Evolutionary conservation across 306 rosid genomes (phyloP).

Genomic region (Fragaria iinumae): DNA sequence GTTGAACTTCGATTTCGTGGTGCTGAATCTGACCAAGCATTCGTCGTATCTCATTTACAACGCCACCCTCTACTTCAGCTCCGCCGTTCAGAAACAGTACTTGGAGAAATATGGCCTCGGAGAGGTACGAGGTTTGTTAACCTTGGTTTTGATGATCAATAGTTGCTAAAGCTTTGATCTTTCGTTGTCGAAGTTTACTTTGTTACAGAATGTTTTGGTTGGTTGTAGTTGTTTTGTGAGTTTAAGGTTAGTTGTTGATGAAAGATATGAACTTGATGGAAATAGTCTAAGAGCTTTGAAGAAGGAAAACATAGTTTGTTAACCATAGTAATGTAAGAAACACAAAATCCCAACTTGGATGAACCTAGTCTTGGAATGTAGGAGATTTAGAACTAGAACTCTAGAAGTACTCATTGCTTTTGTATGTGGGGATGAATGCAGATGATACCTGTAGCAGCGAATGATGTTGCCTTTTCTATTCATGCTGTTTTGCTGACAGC

Average conservation of each 20-base stretch:
- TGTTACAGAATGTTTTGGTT: not conserved
- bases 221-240: not conserved
- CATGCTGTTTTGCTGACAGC: constrained; percentile 72
- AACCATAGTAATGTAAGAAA: not conserved
- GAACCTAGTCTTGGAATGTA: not conserved
- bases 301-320: not conserved
- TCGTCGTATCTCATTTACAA: constrained; percentile 70
- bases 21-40: constrained; percentile 79
- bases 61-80: constrained; percentile 66
- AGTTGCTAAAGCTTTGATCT: not conserved
- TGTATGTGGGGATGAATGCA: constrained; percentile 26
- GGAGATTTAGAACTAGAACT: not conserved
- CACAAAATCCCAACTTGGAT: not conserved
- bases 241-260: not conserved
- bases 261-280: not conserved
- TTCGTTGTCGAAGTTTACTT: not conserved
- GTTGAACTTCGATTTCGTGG: constrained; percentile 69
- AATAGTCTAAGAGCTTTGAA: not conserved
- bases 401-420: not conserved
- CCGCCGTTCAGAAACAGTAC: constrained; percentile 65
- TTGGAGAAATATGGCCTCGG: constrained; percentile 51
- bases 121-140: constrained; percentile 37
- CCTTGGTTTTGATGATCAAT: not conserved
- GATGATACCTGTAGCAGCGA: constrained; percentile 94
- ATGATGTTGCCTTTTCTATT: constrained; percentile 75